Conservation (phyloP, 805 yeast species). For the Ogataea neopini region DNA sequence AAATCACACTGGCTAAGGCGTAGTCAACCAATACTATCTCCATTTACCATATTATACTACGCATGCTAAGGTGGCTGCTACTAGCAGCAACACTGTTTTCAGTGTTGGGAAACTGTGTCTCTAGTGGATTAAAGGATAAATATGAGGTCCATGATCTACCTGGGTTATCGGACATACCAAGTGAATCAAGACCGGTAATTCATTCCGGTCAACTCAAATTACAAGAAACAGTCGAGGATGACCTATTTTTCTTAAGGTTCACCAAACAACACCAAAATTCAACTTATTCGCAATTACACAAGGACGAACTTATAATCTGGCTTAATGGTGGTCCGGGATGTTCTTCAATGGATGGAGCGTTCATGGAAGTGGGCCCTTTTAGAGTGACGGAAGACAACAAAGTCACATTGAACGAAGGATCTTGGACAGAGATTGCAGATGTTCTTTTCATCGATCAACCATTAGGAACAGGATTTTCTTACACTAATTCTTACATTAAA, state of each 20-base stretch:
- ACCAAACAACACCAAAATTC: slow-evolving; percentile 21
- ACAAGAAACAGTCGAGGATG: slow-evolving; percentile 51
- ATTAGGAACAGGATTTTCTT: slow-evolving; percentile 88
- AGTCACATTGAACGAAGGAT: slow-evolving; percentile 61
- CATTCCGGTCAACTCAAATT: slow-evolving; percentile 68
- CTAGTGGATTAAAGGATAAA: slow-evolving; percentile 5
- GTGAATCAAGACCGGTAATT: slow-evolving; percentile 48
- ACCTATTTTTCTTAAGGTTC: slow-evolving; percentile 80
- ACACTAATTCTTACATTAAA: slow-evolving; percentile 51
- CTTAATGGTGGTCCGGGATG: slow-evolving; percentile 99
- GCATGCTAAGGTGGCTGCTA: neutral
- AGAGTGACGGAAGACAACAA: slow-evolving; percentile 46
- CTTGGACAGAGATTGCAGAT: slow-evolving; percentile 83
- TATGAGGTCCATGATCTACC: slow-evolving; percentile 29
- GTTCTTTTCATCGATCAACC: slow-evolving; percentile 92
- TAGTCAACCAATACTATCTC: no score
- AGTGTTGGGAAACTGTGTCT: neutral
- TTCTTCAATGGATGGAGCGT: slow-evolving; percentile 95
- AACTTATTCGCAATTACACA: slow-evolving; percentile 4
- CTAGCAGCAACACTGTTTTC: neutral
- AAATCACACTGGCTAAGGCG: no score
- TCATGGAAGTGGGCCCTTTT: slow-evolving; percentile 90
- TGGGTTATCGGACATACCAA: slow-evolving; percentile 27
- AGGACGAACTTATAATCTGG: slow-evolving; percentile 69
- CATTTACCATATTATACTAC: neutral